phyloP scores from a whole-genome alignment of 768 basidiomycete genomes.

The Mycena rebaudengoi region DNA sequence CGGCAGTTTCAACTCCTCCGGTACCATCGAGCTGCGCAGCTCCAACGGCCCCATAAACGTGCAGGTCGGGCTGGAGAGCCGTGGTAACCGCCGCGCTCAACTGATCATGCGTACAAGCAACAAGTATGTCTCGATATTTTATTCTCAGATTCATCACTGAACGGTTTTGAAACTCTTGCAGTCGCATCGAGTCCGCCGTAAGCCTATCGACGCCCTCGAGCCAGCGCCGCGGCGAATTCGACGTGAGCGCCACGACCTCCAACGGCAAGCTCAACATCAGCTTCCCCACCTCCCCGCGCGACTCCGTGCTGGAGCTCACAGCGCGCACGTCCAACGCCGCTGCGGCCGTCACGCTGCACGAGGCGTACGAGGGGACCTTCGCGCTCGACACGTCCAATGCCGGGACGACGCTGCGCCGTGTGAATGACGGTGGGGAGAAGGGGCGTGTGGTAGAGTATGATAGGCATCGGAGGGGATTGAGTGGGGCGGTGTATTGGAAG shows the following conservation, averaged over 20 bases:
- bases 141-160: too few species aligned
- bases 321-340: constrained; percentile 45
- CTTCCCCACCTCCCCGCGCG: constrained; percentile 42
- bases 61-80: constrained; percentile 40
- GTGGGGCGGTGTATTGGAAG: constrained; percentile 1
- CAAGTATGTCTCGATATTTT: background rate
- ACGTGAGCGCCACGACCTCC: constrained; percentile 38
- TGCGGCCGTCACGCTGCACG: constrained; percentile 41
- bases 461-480: background rate
- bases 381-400: constrained; percentile 30
- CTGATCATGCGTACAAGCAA: constrained; percentile 16
- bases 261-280: constrained; percentile 42
- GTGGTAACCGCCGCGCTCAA: background rate
- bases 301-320: constrained; percentile 39
- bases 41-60: constrained; percentile 41
- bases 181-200: background rate
- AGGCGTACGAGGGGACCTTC: constrained; percentile 53
- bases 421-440: background rate
- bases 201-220: background rate
- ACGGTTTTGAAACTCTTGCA: background rate
- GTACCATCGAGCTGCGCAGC: constrained; percentile 39
- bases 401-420: background rate
- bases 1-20: constrained; percentile 42
- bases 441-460: constrained; percentile 3
- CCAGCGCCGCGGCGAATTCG: constrained; percentile 41